phyloP scores from a whole-genome alignment of 257 asterid species.

The Solanum arcanum region DNA sequence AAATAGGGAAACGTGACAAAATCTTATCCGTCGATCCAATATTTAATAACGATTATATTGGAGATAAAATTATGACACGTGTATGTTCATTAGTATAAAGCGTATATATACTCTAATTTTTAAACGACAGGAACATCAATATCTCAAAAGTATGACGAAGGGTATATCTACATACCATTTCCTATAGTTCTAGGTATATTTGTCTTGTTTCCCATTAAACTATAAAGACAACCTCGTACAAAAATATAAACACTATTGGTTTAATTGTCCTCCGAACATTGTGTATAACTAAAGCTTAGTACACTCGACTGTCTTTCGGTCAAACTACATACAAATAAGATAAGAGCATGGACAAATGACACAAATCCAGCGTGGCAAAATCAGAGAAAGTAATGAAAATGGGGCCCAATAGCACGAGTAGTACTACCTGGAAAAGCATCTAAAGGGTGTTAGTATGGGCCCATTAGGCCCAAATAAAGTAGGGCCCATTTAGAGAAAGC shows the following conservation, averaged over 20 bases:
- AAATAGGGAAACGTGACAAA: too few relatives aligned
- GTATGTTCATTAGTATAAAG: too few relatives aligned
- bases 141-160: too few relatives aligned
- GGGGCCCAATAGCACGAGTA: background rate
- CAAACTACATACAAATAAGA: background rate
- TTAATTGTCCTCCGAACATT: background rate
- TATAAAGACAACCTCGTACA: background rate
- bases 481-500: background rate
- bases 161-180: too few relatives aligned
- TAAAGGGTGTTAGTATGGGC: background rate
- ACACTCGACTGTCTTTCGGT: accelerated
- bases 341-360: background rate
- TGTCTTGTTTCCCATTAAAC: too few relatives aligned
- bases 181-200: accelerated
- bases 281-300: background rate
- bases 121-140: too few relatives aligned
- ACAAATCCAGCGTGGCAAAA: conserved; percentile 7
- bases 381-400: background rate
- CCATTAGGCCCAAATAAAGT: background rate
- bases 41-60: too few relatives aligned
- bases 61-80: too few relatives aligned
- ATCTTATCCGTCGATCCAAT: too few relatives aligned
- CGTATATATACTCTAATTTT: too few relatives aligned
- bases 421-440: conserved; percentile 8
- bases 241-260: background rate